Evolutionary conservation across 2,329 filamentous ascomycete species (phyloP).

Genomic region (Apiospora hydei): DNA sequence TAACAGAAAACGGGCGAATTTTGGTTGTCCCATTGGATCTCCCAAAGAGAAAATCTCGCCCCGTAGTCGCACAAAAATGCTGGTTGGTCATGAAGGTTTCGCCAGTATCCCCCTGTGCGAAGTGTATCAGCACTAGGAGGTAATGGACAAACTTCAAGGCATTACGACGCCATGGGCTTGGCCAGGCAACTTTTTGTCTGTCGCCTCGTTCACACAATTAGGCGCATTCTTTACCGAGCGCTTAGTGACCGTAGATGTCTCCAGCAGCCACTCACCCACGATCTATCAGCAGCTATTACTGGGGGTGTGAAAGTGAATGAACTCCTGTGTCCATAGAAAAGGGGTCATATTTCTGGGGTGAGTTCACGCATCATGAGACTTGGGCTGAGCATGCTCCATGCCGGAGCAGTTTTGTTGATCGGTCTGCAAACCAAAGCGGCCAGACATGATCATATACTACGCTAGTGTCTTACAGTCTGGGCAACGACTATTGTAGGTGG

Average conservation of each 20-base stretch:
- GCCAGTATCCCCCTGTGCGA: neutral
- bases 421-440: no score
- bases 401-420: no score
- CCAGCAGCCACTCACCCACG: no score
- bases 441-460: no score
- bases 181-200: neutral
- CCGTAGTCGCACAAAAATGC: neutral
- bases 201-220: neutral
- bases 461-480: no score
- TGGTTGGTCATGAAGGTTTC: neutral
- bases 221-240: neutral
- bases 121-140: conserved; percentile 11
- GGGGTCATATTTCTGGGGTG: neutral
- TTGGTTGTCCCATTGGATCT: no score
- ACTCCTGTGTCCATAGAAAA: neutral
- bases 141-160: neutral
- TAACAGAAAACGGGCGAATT: neutral
- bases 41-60: neutral
- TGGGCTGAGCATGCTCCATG: no score
- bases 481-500: neutral
- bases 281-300: neutral
- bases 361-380: neutral
- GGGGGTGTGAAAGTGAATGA: neutral
- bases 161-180: neutral
- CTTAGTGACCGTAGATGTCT: no score